Conservation (phyloP, 345 rosid species). For the Eucalyptus urophylla region DNA sequence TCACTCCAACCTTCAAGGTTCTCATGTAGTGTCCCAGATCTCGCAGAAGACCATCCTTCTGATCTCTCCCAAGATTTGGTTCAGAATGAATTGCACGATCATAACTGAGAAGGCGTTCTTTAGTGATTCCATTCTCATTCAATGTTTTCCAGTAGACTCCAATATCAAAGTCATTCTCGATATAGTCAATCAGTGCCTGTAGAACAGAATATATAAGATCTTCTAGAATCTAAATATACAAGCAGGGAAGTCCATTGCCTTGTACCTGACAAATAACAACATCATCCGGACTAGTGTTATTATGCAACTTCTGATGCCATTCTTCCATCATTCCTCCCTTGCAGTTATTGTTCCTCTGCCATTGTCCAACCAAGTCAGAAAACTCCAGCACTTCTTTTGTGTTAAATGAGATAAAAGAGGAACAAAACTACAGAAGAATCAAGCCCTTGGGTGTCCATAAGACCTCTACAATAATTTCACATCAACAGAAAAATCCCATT, state of each 20-base stretch:
- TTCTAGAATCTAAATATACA: background rate
- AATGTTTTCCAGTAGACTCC: conserved; percentile 93
- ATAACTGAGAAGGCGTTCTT: conserved; percentile 89
- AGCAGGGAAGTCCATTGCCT: background rate
- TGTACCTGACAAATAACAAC: conserved; percentile 92
- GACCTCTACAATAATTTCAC: background rate
- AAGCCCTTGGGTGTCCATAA: background rate
- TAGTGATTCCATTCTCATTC: conserved; percentile 88
- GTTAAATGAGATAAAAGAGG: background rate
- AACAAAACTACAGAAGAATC: background rate
- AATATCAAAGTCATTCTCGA: conserved; percentile 68
- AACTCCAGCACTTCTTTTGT: background rate
- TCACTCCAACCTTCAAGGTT: conserved; percentile 71
- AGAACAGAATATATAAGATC: conserved; percentile 1
- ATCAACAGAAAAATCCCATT: background rate
- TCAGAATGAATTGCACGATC: conserved; percentile 92
- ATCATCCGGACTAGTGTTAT: conserved; percentile 99
- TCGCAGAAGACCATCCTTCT: conserved; percentile 74
- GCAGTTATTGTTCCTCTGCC: conserved; percentile 88
- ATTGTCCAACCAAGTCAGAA: background rate
- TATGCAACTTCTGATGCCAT: conserved; percentile 99
- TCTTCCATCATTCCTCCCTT: conserved; percentile 99
- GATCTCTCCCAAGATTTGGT: conserved; percentile 73
- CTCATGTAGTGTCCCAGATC: conserved; percentile 96
- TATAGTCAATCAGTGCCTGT: conserved; percentile 85